A percentile compares a stretch with the other conserved stretches of the same genome.
Conservation (phyloP, 192 early-diverging fungal species). For the Funneliformis geosporum region DNA sequence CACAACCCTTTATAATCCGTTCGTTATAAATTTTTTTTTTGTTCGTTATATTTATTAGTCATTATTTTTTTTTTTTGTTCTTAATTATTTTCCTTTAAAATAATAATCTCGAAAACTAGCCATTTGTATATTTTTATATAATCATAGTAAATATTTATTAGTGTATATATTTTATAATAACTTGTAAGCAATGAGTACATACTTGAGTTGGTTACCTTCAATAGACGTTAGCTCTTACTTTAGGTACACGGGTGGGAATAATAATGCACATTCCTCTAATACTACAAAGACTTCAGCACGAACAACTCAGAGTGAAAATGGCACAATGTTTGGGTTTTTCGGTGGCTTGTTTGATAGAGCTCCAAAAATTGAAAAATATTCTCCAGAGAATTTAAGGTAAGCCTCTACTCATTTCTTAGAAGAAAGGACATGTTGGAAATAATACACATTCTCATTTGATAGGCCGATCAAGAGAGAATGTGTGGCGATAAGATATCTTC, state of each 20-base stretch:
- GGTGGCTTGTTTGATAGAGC: background rate
- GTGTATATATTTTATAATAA: background rate
- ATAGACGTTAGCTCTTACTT: background rate
- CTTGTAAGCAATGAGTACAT: background rate
- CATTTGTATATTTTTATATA: too few species aligned
- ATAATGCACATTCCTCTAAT: background rate
- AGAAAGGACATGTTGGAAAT: background rate
- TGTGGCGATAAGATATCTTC: background rate
- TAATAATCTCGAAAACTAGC: too few species aligned
- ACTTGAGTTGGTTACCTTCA: background rate
- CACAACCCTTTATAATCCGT: too few species aligned
- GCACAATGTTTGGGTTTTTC: background rate
- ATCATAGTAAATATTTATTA: background rate
- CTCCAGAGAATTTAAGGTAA: background rate
- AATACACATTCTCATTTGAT: background rate
- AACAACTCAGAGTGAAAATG: background rate
- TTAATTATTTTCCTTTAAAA: too few species aligned
- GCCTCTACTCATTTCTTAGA: background rate
- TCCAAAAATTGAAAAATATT: constrained; percentile 15
- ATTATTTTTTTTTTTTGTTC: too few species aligned
- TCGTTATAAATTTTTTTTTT: too few species aligned
- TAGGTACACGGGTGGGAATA: background rate
- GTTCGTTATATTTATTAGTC: too few species aligned
- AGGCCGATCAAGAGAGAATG: background rate
- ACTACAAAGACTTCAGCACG: background rate